Conservation (phyloP, 2,329 filamentous ascomycete genomes). For the Phialophora chinensis region DNA sequence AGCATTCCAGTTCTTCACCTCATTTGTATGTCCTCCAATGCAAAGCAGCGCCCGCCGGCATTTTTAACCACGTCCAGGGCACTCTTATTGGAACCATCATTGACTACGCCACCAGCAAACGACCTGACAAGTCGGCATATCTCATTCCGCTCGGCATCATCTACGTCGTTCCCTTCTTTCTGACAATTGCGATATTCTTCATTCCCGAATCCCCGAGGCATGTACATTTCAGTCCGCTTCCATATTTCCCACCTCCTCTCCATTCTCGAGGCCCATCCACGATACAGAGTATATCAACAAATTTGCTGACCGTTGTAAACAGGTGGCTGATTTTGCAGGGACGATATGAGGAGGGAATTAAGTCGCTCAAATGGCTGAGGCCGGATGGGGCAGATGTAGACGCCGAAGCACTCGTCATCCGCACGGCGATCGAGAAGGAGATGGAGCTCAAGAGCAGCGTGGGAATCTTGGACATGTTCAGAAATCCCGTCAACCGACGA, state of each 20-base stretch:
- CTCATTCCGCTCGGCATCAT: conserved; percentile 46
- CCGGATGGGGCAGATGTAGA: conserved; percentile 43
- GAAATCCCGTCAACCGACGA: conserved; percentile 58
- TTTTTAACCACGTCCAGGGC: conserved; percentile 31
- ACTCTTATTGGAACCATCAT: conserved; percentile 29
- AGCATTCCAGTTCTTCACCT: conserved; percentile 42
- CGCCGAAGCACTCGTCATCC: conserved; percentile 45
- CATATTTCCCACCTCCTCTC: not conserved
- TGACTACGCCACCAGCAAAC: conserved; percentile 29
- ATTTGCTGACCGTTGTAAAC: conserved; percentile 28
- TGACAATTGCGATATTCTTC: conserved; percentile 41
- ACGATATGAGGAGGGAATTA: conserved; percentile 43
- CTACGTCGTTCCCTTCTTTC: conserved; percentile 41
- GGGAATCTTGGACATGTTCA: conserved; percentile 56
- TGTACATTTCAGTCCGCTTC: not conserved
- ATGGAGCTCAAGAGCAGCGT: conserved; percentile 44
- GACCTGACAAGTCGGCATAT: conserved; percentile 46
- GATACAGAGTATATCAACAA: not conserved
- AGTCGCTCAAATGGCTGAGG: conserved; percentile 48
- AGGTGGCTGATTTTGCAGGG: conserved; percentile 43
- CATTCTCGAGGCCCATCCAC: not conserved
- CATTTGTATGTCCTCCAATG: conserved; percentile 44
- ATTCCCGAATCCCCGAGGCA: conserved; percentile 41
- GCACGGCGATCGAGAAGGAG: conserved; percentile 46
- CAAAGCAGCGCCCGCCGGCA: conserved; percentile 43